Evolutionary conservation across 257 asterid genomes (phyloP).

Genomic region (Solanum dulcamara): DNA sequence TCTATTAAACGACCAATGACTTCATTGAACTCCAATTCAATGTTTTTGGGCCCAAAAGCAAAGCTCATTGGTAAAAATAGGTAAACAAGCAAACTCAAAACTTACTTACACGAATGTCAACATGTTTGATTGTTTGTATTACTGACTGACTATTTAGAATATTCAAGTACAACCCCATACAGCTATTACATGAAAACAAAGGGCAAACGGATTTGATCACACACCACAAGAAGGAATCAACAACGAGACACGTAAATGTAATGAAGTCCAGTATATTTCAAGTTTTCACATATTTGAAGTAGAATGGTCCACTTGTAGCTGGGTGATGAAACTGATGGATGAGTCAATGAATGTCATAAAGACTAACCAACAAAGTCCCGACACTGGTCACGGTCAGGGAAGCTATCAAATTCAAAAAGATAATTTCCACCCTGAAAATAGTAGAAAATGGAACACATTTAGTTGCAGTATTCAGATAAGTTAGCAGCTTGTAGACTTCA

Average conservation of each 20-base stretch:
- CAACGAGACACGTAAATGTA: neutral
- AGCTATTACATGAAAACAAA: neutral
- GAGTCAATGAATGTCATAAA: neutral
- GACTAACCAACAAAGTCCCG: constrained; percentile 82
- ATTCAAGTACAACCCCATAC: neutral
- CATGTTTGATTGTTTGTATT: neutral
- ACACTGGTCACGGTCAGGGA: constrained; percentile 84
- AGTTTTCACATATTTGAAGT: neutral
- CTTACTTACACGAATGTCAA: neutral
- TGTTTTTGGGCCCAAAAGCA: neutral
- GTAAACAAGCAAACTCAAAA: neutral
- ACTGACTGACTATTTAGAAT: neutral
- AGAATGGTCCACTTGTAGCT: neutral
- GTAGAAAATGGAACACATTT: neutral
- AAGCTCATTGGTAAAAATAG: neutral
- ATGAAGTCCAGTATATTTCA: neutral
- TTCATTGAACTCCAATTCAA: neutral
- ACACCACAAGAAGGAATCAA: neutral
- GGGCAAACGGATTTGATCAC: neutral
- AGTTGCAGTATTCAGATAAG: constrained; percentile 4
- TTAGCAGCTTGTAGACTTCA: neutral
- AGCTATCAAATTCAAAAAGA: constrained; percentile 70
- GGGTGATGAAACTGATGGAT: neutral
- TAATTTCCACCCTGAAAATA: constrained; percentile 51
- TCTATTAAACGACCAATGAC: neutral